Evolutionary conservation across 2,329 filamentous ascomycete genomes (phyloP).

Genomic region (Didymella arachidicola): DNA sequence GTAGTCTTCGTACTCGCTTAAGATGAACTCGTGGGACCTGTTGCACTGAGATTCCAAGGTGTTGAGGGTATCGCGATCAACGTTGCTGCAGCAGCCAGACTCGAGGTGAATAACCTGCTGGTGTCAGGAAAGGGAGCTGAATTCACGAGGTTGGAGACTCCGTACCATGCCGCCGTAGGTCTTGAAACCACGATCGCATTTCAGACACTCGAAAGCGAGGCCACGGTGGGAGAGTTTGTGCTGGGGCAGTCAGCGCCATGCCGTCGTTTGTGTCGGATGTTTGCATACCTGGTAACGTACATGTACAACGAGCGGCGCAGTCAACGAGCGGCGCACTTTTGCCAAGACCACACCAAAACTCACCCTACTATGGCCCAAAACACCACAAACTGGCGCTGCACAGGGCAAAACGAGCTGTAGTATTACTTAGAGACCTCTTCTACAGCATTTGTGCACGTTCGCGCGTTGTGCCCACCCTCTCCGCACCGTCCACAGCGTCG

Average conservation of each 20-base stretch:
- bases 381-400: no score
- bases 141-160: no score
- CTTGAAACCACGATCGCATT: background rate
- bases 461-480: no score
- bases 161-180: background rate
- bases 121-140: background rate
- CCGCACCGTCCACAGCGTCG: no score
- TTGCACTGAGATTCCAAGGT: background rate
- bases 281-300: background rate
- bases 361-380: no score
- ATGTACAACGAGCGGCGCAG: no score
- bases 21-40: background rate
- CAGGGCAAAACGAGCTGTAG: no score
- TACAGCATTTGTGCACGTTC: no score
- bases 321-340: no score
- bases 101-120: background rate
- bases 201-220: background rate
- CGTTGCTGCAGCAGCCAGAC: background rate
- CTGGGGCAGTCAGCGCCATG: background rate
- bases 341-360: no score
- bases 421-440: no score
- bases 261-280: background rate
- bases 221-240: background rate
- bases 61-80: background rate
- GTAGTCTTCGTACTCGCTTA: background rate